phyloP scores from a whole-genome alignment of 441 rosid species.

The Brassica hybrid region DNA sequence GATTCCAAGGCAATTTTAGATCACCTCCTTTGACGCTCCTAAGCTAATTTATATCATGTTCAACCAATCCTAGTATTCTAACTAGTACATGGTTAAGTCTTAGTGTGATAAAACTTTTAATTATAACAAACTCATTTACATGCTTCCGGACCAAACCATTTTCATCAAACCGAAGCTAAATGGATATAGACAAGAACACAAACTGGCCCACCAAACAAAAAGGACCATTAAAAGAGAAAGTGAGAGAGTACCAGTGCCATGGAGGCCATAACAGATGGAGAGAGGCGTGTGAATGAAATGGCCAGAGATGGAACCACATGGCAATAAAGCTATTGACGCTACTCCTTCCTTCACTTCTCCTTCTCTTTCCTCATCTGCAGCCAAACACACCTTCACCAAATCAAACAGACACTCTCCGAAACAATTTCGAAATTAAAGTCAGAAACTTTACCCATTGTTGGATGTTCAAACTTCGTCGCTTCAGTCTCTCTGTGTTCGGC shows the following conservation, averaged over 20 bases:
- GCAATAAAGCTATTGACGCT: slow-evolving; percentile 83
- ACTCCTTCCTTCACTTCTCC: slow-evolving; percentile 61
- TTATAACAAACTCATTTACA: too few relatives aligned
- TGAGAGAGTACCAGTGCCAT: slow-evolving; percentile 94
- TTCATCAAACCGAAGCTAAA: too few relatives aligned
- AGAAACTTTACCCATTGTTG: slow-evolving; percentile 45
- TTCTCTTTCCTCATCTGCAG: slow-evolving; percentile 46
- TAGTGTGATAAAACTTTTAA: not conserved
- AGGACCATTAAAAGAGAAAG: too few relatives aligned
- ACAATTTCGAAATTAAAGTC: not conserved
- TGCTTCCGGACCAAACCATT: too few relatives aligned
- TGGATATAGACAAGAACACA: too few relatives aligned
- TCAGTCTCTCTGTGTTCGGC: not conserved
- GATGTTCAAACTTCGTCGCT: not conserved
- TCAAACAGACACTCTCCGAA: not conserved
- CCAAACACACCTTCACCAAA: slow-evolving; percentile 13
- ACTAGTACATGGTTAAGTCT: not conserved
- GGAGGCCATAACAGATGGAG: slow-evolving; percentile 91
- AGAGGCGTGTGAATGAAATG: slow-evolving; percentile 85
- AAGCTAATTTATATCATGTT: slow-evolving; percentile 1
- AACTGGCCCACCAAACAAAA: too few relatives aligned
- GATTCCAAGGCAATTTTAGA: too few relatives aligned
- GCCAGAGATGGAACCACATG: slow-evolving; percentile 88
- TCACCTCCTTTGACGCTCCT: not conserved
- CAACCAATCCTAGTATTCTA: not conserved